These are phyloP conservation scores for Besnoitia besnoiti DNA, from an alignment of 169 alveolate species.

Conservation along the genomic window DNA sequence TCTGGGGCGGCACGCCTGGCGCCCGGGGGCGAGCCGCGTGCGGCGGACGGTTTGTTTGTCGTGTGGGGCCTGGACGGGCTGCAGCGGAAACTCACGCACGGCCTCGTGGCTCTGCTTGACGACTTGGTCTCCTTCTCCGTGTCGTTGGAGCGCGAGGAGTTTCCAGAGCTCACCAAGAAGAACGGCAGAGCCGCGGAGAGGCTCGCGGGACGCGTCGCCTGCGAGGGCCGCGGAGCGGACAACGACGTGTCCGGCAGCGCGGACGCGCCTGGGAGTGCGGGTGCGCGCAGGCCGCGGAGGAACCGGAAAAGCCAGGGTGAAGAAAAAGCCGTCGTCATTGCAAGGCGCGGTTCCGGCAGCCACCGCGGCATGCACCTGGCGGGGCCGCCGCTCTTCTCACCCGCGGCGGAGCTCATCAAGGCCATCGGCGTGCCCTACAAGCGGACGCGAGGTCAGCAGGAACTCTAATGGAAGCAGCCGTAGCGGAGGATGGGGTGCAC, in stretches of 20 bases:
- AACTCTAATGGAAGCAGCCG: neutral
- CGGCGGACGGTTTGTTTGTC: slow-evolving; percentile 20
- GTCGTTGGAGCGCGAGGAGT: neutral
- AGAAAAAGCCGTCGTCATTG: neutral
- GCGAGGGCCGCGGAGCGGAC: no score
- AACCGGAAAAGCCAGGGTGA: neutral
- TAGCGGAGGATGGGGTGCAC: no score
- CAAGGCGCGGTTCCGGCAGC: neutral
- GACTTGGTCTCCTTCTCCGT: slow-evolving; percentile 38
- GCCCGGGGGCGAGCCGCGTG: neutral
- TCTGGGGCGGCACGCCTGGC: neutral
- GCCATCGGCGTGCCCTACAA: neutral
- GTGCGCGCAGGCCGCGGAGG: neutral
- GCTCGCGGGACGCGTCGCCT: no score
- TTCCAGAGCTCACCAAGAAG: neutral
- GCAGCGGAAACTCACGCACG: slow-evolving; percentile 52
- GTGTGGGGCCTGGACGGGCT: slow-evolving; percentile 53
- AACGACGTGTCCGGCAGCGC: neutral
- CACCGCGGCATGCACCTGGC: neutral
- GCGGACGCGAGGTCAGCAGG: neutral
- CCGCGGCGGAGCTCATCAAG: neutral
- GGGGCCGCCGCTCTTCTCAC: slow-evolving; percentile 11
- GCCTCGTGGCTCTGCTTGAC: slow-evolving; percentile 23
- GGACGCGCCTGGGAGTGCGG: neutral
- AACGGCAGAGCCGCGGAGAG: neutral